phyloP scores from a whole-genome alignment of 208 protist genomes.

The Trypanosoma platydactyli region DNA sequence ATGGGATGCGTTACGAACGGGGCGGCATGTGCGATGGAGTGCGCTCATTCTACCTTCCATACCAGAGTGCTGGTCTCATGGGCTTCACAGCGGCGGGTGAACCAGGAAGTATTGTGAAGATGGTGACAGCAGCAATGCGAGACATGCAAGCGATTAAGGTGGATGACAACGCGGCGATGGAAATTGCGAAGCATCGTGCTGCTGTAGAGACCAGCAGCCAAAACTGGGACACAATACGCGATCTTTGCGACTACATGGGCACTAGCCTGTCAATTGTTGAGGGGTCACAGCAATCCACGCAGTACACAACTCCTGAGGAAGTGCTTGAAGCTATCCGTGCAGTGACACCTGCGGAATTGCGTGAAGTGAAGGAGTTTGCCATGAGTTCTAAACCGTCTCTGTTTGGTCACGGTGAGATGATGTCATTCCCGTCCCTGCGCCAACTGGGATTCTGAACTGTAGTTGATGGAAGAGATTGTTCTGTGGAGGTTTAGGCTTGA shows the following conservation, averaged over 20 bases:
- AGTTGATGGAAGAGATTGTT: neutral
- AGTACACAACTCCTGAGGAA: slow-evolving; percentile 46
- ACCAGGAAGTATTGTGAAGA: slow-evolving; percentile 54
- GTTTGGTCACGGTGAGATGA: slow-evolving; percentile 80
- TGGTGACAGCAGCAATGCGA: slow-evolving; percentile 61
- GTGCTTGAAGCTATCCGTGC: slow-evolving; percentile 62
- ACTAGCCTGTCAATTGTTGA: slow-evolving; percentile 54
- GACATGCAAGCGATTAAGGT: slow-evolving; percentile 47
- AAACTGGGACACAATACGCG: slow-evolving; percentile 64
- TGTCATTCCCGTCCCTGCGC: slow-evolving; percentile 78
- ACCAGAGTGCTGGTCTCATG: slow-evolving; percentile 73
- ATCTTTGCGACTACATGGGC: slow-evolving; percentile 89
- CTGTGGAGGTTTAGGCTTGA: neutral
- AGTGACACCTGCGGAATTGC: slow-evolving; percentile 60
- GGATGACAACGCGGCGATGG: slow-evolving; percentile 34
- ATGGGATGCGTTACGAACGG: slow-evolving; percentile 49
- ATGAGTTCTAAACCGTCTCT: slow-evolving; percentile 76
- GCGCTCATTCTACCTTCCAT: slow-evolving; percentile 83
- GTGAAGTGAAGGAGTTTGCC: slow-evolving; percentile 52
- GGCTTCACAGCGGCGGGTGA: slow-evolving; percentile 68
- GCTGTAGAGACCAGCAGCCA: slow-evolving; percentile 53
- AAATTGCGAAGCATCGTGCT: slow-evolving; percentile 67
- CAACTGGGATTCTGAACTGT: slow-evolving; percentile 69
- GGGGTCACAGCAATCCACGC: slow-evolving; percentile 29
- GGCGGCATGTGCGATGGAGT: slow-evolving; percentile 47